These are phyloP conservation scores for Ambrosia hybrid DNA, from an alignment of 140 eudicot genomes.

Conservation along the genomic window DNA sequence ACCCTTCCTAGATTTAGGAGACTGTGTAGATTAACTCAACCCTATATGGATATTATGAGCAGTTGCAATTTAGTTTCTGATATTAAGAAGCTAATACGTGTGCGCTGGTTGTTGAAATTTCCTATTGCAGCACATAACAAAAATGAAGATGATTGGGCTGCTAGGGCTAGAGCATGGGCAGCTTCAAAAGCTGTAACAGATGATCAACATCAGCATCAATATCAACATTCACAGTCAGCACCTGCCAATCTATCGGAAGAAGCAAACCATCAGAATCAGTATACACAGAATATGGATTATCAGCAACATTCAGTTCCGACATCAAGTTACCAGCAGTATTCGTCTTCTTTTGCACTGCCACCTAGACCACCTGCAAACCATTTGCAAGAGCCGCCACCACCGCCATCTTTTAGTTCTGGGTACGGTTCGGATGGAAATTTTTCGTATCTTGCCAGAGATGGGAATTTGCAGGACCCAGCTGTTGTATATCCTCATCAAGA, in stretches of 20 bases:
- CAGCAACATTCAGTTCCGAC: conserved; percentile 52
- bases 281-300: conserved; percentile 50
- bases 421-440: conserved; percentile 50
- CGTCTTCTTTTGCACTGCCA: conserved; percentile 47
- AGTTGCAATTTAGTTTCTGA: not conserved
- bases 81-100: not conserved
- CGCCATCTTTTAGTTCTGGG: conserved; percentile 56
- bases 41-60: no score
- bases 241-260: conserved; percentile 59
- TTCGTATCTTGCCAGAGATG: conserved; percentile 64
- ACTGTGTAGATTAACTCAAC: no score
- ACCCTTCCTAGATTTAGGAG: no score
- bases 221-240: conserved; percentile 39
- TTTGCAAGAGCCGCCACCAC: conserved; percentile 36
- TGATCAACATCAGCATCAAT: conserved; percentile 54
- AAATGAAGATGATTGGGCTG: conserved; percentile 90
- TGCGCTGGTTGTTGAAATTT: conserved; percentile 16
- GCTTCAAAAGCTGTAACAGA: conserved; percentile 72
- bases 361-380: conserved; percentile 43
- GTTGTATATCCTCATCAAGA: conserved; percentile 54
- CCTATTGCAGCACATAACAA: conserved; percentile 50
- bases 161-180: conserved; percentile 96
- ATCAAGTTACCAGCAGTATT: conserved; percentile 59
- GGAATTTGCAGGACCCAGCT: conserved; percentile 55
- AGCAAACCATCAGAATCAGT: conserved; percentile 50